Percentiles rank a stretch among this genome's conserved stretches.
Conservation (phyloP, 2,329 filamentous ascomycete species). For the Lachnellula arida region DNA sequence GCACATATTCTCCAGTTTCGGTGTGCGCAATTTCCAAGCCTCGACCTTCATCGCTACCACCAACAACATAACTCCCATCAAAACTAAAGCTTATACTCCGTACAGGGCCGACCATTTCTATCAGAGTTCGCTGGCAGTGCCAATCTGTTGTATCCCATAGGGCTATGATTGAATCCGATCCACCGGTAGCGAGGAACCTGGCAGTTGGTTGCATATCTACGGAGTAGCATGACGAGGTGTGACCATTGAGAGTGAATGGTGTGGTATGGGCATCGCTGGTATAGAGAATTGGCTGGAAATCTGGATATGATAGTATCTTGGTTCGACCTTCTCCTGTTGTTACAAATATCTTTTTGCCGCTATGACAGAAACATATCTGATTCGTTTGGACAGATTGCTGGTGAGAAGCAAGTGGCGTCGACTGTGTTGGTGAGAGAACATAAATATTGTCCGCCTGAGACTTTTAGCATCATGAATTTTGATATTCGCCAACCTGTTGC, state of each 20-base stretch:
- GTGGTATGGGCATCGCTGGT: constrained; percentile 43
- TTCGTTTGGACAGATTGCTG: constrained; percentile 64
- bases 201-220: constrained; percentile 67
- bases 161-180: constrained; percentile 68
- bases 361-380: constrained; percentile 70
- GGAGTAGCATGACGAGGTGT: constrained; percentile 67
- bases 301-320: constrained; percentile 65
- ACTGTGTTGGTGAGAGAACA: constrained; percentile 55
- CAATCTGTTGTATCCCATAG: constrained; percentile 76
- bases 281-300: constrained; percentile 50
- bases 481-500: no score
- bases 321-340: constrained; percentile 68
- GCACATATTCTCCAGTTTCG: constrained; percentile 68
- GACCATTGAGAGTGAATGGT: constrained; percentile 60
- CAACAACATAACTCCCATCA: constrained; percentile 70
- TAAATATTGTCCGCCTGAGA: constrained; percentile 56
- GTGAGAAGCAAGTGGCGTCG: constrained; percentile 52
- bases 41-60: constrained; percentile 67
- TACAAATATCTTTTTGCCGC: constrained; percentile 64
- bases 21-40: constrained; percentile 67
- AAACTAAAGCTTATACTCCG: constrained; percentile 70
- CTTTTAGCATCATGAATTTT: no score
- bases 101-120: constrained; percentile 64
- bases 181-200: constrained; percentile 68
- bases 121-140: constrained; percentile 69